Evolutionary conservation across 345 rosid species (phyloP).

Genomic region (Brassica juncea): DNA sequence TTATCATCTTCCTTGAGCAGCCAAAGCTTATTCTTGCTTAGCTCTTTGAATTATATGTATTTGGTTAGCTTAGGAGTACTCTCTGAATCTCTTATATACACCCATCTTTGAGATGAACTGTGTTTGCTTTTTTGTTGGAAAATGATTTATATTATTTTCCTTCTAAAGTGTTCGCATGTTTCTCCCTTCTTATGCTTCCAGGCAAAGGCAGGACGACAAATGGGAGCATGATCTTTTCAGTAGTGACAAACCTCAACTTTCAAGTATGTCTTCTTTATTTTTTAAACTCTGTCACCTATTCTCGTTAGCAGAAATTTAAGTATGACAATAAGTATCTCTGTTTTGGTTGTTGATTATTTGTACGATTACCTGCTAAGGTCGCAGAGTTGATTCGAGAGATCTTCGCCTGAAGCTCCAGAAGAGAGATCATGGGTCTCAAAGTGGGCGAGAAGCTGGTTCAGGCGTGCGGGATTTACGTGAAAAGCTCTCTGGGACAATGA

Average conservation of each 20-base stretch:
- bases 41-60: background rate
- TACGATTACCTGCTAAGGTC: constrained; percentile 61
- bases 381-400: constrained; percentile 68
- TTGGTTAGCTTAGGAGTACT: background rate
- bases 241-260: constrained; percentile 50
- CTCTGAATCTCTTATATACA: background rate
- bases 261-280: constrained; percentile 60
- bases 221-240: constrained; percentile 97
- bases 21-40: background rate
- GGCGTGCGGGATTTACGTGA: constrained; percentile 81
- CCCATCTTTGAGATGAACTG: constrained; percentile 6
- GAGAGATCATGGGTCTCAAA: constrained; percentile 57
- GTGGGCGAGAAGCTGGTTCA: constrained; percentile 54
- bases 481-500: constrained; percentile 81
- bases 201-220: constrained; percentile 93
- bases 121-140: background rate
- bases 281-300: constrained; percentile 23
- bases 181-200: constrained; percentile 45
- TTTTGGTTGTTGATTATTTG: constrained; percentile 50
- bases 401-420: constrained; percentile 92
- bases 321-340: constrained; percentile 38
- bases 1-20: background rate
- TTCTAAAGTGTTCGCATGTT: constrained; percentile 5
- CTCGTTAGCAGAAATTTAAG: constrained; percentile 27
- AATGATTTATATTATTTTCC: constrained; percentile 1